Percentiles rank a stretch among this genome's conserved stretches.
Evolutionary conservation across 1,284 basidiomycete species (phyloP).

Genomic region (Boletellus deceptivus): DNA sequence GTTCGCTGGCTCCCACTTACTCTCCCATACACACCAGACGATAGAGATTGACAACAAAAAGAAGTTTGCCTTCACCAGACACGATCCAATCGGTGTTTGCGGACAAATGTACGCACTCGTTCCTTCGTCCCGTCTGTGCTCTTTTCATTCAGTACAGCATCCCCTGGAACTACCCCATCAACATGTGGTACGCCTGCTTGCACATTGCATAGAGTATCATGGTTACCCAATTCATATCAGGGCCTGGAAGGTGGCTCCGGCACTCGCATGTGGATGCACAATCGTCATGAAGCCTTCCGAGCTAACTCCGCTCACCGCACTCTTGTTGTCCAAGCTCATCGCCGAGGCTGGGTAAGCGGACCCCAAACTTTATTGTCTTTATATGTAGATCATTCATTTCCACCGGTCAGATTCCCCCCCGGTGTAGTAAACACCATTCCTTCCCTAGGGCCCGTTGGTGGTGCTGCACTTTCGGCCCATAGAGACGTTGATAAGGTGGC

Average conservation of each 20-base stretch:
- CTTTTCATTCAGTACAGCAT: slow-evolving; percentile 48
- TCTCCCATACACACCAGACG: slow-evolving; percentile 42
- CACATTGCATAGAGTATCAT: slow-evolving; percentile 11
- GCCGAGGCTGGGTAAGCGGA: slow-evolving; percentile 69
- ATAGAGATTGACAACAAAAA: slow-evolving; percentile 79
- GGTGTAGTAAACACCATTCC: slow-evolving; percentile 91
- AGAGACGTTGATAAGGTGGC: slow-evolving; percentile 82
- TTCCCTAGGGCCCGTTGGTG: slow-evolving; percentile 81
- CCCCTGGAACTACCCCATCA: slow-evolving; percentile 91
- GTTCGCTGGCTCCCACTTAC: neutral
- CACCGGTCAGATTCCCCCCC: slow-evolving; percentile 70
- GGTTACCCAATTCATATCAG: slow-evolving; percentile 35
- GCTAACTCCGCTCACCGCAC: slow-evolving; percentile 85
- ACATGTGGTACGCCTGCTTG: slow-evolving; percentile 65
- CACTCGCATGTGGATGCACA: slow-evolving; percentile 83
- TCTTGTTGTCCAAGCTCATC: slow-evolving; percentile 77
- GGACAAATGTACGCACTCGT: slow-evolving; percentile 71
- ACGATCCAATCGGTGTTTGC: slow-evolving; percentile 93
- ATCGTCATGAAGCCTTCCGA: slow-evolving; percentile 94
- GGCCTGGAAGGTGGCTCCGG: slow-evolving; percentile 90
- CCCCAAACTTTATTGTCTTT: slow-evolving; percentile 10
- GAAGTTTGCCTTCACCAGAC: slow-evolving; percentile 83
- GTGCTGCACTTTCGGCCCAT: slow-evolving; percentile 79
- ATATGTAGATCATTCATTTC: slow-evolving; percentile 16
- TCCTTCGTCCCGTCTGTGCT: slow-evolving; percentile 7